Evolutionary conservation across 2,329 filamentous ascomycete genomes (phyloP).

Genomic region (Colletotrichum noveboracense): DNA sequence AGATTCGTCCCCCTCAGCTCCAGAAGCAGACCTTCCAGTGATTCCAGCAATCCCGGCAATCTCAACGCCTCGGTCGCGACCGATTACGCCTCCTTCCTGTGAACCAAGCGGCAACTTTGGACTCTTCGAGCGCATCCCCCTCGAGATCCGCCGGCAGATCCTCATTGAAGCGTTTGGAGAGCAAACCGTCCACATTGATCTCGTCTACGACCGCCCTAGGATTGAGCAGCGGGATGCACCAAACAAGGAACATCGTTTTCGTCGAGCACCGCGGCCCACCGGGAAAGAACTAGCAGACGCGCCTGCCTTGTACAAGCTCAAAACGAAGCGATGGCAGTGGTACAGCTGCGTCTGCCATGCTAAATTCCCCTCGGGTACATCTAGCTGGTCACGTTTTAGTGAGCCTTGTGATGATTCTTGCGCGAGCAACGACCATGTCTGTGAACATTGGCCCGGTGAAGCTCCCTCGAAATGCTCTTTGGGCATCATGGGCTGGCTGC

Average conservation of each 20-base stretch:
- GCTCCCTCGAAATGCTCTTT: slow-evolving; percentile 1
- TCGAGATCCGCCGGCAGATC: slow-evolving; percentile 37
- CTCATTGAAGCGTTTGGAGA: slow-evolving; percentile 28
- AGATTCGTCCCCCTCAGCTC: background rate
- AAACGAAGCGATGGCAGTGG: slow-evolving; percentile 2
- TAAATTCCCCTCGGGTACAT: background rate
- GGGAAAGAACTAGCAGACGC: background rate
- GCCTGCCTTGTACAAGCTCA: background rate
- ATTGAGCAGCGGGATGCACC: slow-evolving; percentile 1
- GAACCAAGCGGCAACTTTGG: background rate
- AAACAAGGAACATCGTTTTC: background rate
- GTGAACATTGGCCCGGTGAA: background rate
- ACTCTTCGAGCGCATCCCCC: slow-evolving; percentile 27
- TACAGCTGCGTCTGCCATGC: slow-evolving; percentile 8
- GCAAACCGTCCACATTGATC: slow-evolving; percentile 28
- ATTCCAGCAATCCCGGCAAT: background rate
- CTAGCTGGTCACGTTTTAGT: background rate
- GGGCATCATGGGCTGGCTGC: slow-evolving; percentile 14
- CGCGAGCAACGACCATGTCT: background rate
- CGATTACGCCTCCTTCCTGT: background rate
- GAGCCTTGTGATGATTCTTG: background rate
- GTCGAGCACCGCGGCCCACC: background rate
- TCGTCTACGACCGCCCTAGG: slow-evolving; percentile 17
- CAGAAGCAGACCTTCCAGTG: background rate
- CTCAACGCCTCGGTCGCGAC: background rate